Base-by-base conservation (phyloP, 768 basidiomycete genomes). In the Tylopilus rubrobrunneus region DNA sequence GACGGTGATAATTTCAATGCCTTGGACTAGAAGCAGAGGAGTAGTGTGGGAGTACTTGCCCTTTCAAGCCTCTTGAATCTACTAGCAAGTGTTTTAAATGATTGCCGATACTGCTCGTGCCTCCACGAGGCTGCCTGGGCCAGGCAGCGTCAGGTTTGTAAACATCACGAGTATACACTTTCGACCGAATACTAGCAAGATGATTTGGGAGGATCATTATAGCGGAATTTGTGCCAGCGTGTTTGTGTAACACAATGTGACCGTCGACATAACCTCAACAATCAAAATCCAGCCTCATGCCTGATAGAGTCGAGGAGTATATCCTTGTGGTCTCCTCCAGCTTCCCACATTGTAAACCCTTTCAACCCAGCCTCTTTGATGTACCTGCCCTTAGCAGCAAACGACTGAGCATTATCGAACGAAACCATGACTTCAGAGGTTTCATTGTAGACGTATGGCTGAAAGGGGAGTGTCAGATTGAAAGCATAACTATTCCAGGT, bases 261-360 rank as follows among this genome's bases (percentile, higher is more conserved):
- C 15, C 15, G 12, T 37, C 4, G 36, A 37, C 36, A 37, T 15
- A 15, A 37, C 36, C 11, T 37, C 15, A 37, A 37, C 7, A 15
- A 15, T 29, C 23, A n/a, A 25, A 21, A 46, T 21, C 51, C 51
- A 7, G 36, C 45, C 4, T 17, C 29, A 17, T 3, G n/a, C 45
- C 52, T 46, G 8, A 47, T 40, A 7, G 31, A 25, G 28, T 45
- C 52, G 4, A 89, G 71, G 43, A 89, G 72, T n/a, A 78, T 74
- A 61, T 87, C 76, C 19, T 82, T 59, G 45, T 70, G 76, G 63
- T 88, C 88, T 5, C 83, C 84, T 25, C 79, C 85, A 47, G 83
- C 78, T 64, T 89, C 83, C 86, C 86, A 89, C 69, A 85, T 79
- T 1, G 82, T 71, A 66, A 89, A 89, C 6, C 87, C 87, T 53